Percentiles rank a stretch among this genome's conserved stretches.
Conservation (phyloP, 2,329 filamentous ascomycete genomes). For the Mariannaea sp. region DNA sequence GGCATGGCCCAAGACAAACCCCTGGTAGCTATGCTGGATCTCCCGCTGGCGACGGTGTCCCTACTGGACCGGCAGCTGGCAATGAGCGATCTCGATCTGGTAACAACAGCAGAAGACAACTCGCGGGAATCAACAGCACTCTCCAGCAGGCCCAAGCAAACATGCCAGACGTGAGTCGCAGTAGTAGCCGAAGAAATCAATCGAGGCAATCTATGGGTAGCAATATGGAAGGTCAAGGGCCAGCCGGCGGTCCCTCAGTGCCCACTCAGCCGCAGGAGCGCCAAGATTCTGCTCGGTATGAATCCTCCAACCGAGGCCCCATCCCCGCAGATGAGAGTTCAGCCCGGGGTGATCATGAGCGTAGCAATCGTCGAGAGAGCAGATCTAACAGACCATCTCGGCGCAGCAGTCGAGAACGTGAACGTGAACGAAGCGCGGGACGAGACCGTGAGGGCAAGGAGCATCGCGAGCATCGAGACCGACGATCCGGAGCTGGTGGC, state of each 20-base stretch:
- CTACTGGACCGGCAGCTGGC: slow-evolving; percentile 44
- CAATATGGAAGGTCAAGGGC: slow-evolving; percentile 60
- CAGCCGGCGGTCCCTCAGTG: slow-evolving; percentile 58
- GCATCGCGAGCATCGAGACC: slow-evolving; percentile 51
- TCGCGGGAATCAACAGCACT: slow-evolving; percentile 64
- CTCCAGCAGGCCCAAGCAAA: slow-evolving; percentile 57
- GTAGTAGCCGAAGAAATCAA: slow-evolving; percentile 45
- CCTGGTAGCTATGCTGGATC: slow-evolving; percentile 31
- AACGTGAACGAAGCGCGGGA: slow-evolving; percentile 53
- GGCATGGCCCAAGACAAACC: slow-evolving; percentile 33
- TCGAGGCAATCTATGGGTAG: slow-evolving; percentile 49
- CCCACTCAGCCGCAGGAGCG: slow-evolving; percentile 56
- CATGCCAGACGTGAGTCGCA: slow-evolving; percentile 45
- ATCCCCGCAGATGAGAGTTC: slow-evolving; percentile 40
- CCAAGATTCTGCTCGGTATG: slow-evolving; percentile 50
- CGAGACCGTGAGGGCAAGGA: slow-evolving; percentile 55
- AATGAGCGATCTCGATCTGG: slow-evolving; percentile 44
- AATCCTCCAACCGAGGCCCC: slow-evolving; percentile 42
- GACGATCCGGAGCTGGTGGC: slow-evolving; percentile 43
- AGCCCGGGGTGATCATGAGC: slow-evolving; percentile 47
- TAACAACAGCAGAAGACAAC: slow-evolving; percentile 55
- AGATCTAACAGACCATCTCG: slow-evolving; percentile 48
- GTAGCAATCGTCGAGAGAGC: slow-evolving; percentile 46
- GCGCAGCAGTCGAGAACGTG: slow-evolving; percentile 57
- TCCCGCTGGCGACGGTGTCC: slow-evolving; percentile 39